Conservation (phyloP, 768 basidiomycete species). For the Rhizopogon vinicolor region DNA sequence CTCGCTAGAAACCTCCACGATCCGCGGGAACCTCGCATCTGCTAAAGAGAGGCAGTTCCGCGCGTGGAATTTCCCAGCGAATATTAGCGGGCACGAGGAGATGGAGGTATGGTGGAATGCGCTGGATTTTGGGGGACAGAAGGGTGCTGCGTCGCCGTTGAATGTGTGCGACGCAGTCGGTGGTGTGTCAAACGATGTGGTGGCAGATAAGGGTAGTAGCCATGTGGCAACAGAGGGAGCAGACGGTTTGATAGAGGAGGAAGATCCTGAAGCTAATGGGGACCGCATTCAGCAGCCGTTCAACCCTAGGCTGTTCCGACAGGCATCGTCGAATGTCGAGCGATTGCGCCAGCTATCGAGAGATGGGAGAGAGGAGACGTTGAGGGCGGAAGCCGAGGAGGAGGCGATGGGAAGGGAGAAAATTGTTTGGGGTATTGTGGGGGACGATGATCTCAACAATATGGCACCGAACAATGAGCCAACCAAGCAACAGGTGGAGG, state of each 20-base stretch:
- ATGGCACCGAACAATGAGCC: background rate
- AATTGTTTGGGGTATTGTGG: conserved; percentile 34
- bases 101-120: conserved; percentile 28
- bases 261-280: background rate
- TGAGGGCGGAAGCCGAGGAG: conserved; percentile 24
- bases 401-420: conserved; percentile 41
- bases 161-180: background rate
- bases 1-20: conserved; percentile 23
- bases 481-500: background rate
- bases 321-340: conserved; percentile 30
- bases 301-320: conserved; percentile 30
- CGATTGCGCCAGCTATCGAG: conserved; percentile 43
- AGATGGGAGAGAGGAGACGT: conserved; percentile 38
- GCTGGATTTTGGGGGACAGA: conserved; percentile 23
- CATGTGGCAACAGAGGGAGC: background rate
- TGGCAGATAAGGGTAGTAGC: background rate
- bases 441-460: background rate
- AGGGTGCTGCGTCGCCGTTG: background rate
- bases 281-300: conserved; percentile 1
- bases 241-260: background rate
- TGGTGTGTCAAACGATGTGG: background rate
- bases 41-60: conserved; percentile 41
- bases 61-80: conserved; percentile 45
- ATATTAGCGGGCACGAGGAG: conserved; percentile 26
- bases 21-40: conserved; percentile 30